Evolutionary conservation across 2,329 filamentous ascomycete genomes (phyloP), one percentile per base, ranked within the genome.

Genomic region (Lasiodiplodia hormozganensis): DNA sequence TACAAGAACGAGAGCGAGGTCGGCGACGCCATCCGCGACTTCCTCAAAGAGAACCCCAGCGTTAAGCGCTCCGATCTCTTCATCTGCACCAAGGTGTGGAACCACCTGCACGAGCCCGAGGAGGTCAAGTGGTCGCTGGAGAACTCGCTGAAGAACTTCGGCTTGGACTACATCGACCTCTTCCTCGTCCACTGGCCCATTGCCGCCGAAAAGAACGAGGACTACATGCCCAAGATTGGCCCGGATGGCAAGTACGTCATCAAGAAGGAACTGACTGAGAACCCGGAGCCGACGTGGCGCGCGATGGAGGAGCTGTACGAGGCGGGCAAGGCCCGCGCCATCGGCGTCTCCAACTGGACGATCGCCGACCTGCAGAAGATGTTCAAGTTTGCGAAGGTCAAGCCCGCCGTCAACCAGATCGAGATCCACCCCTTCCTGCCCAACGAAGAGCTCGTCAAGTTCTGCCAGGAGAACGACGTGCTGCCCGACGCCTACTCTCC

Each of bases 371-470:
- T 94, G 25, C 85, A 93, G 77, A 86, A 91, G 79, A 83, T 93
- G 80, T 88, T 88, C 76, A 76, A 78, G 53, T 90, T 88, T 77
- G 90, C 90, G 4, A 85, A 85, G 62, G 81, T 88, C 34, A 92
- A 88, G 85, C 90, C 90, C 57, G 84, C 88, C 67, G 89, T 91
- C 43, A 92, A 92, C 76, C 91, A 94, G 77, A 87, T 92, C 72
- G 90, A 92, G 86, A 85, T 92, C 64, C 90, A 93, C 76, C 90
- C 91, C 0, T 93, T 90, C 89, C 85, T 85, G 67, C 90, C 92
- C 74, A 89, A 91, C 77, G 83, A 84, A 8, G 83, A 84, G 11
- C 83, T 89, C 54, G 85, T 87, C 47, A 80, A 84, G 54, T 90
- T 87, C 78, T 89, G 86, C 79, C 79, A 85, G 69, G 76, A 84